Evolutionary conservation across 2,329 filamentous ascomycete species (phyloP).

Genomic region (Chaetoscypha palmicola): DNA sequence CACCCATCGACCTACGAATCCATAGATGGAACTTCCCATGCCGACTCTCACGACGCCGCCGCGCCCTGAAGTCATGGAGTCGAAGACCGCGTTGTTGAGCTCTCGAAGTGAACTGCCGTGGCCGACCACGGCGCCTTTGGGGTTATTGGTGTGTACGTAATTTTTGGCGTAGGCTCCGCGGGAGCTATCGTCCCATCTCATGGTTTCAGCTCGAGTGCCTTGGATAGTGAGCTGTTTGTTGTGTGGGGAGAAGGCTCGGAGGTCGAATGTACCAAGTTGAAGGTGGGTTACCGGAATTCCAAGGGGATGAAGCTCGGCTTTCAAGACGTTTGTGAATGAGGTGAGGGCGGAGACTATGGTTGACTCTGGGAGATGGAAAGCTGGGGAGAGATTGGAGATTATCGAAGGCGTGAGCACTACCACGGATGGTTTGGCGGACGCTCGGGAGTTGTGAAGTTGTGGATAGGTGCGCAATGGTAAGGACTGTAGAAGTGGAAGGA

Average conservation of each 20-base stretch:
- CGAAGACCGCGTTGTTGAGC: slow-evolving; percentile 83
- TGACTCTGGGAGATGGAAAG: slow-evolving; percentile 79
- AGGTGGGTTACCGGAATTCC: slow-evolving; percentile 77
- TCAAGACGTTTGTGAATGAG: slow-evolving; percentile 74
- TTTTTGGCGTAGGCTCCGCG: slow-evolving; percentile 56
- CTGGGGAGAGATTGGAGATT: slow-evolving; percentile 69
- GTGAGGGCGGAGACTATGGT: slow-evolving; percentile 81
- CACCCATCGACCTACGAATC: slow-evolving; percentile 74
- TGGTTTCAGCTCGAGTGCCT: slow-evolving; percentile 45
- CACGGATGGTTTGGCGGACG: slow-evolving; percentile 54
- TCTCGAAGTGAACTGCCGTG: slow-evolving; percentile 59
- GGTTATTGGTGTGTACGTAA: slow-evolving; percentile 49
- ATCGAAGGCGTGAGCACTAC: slow-evolving; percentile 75
- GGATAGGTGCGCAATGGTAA: slow-evolving; percentile 34
- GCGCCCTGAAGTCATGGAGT: slow-evolving; percentile 62
- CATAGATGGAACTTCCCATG: slow-evolving; percentile 76
- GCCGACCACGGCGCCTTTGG: slow-evolving; percentile 38
- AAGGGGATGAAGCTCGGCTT: slow-evolving; percentile 69
- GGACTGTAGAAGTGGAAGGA: slow-evolving; percentile 70
- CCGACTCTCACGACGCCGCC: slow-evolving; percentile 69
- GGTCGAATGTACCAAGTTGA: slow-evolving; percentile 86
- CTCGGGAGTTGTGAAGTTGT: slow-evolving; percentile 34
- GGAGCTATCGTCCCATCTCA: slow-evolving; percentile 57
- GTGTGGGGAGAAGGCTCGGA: slow-evolving; percentile 55
- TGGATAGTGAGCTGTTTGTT: slow-evolving; percentile 33